A percentile compares a stretch with the other conserved stretches of the same genome.
phyloP scores from a whole-genome alignment of 2,329 filamentous ascomycete genomes.

The Xylariaceae sp. region DNA sequence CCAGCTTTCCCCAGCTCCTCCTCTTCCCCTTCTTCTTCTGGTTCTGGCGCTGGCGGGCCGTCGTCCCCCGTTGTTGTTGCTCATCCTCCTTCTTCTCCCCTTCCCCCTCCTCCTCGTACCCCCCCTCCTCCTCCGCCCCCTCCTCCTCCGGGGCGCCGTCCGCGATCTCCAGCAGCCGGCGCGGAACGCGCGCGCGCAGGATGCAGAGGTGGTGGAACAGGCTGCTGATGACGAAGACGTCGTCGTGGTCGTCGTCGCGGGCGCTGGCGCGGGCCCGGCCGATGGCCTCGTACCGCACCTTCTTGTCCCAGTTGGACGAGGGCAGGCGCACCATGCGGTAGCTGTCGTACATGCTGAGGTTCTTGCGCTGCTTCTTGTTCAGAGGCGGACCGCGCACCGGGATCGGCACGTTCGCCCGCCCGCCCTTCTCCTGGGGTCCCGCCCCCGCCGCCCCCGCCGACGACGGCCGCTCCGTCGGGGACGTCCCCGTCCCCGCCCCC shows the following conservation, averaged over 20 bases:
- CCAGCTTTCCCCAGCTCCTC: constrained; percentile 43
- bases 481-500: constrained; percentile 1
- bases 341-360: constrained; percentile 52
- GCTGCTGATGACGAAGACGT: constrained; percentile 53
- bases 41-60: no score
- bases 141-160: constrained; percentile 33
- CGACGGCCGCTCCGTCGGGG: background rate
- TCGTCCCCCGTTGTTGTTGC: no score
- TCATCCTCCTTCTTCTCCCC: no score
- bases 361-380: constrained; percentile 46
- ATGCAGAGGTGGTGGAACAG: constrained; percentile 56
- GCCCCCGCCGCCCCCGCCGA: background rate
- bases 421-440: constrained; percentile 1
- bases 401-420: constrained; percentile 4
- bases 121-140: constrained; percentile 25
- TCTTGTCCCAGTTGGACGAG: constrained; percentile 51
- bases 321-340: constrained; percentile 57
- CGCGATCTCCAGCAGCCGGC: constrained; percentile 43
- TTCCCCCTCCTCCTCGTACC: no score
- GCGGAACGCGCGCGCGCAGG: constrained; percentile 51
- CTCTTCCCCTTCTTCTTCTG: constrained; percentile 10
- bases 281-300: constrained; percentile 50
- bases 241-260: constrained; percentile 43
- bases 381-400: constrained; percentile 23
- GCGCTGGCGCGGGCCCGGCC: constrained; percentile 41